Evolutionary conservation across 805 yeast genomes (phyloP), one percentile per base, ranked within the genome.

Genomic region (Lipomyces sp.): DNA sequence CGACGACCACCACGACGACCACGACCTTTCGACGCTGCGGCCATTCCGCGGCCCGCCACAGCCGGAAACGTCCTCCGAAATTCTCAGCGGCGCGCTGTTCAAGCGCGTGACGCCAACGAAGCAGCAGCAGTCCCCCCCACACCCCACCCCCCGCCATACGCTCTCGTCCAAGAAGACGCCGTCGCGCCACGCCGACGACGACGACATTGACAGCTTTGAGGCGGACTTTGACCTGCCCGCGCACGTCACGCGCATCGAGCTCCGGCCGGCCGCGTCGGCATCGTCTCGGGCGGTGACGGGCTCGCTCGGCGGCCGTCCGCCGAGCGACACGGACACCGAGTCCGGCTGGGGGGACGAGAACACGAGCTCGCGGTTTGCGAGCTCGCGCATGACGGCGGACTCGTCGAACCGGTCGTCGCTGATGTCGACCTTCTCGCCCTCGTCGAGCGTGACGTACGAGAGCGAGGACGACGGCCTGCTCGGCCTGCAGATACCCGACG

Each of bases 261-360:
- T 53, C 26, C 21, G 33, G 11, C 34, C 52, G 24, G 31, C 29
- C 18, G 18, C 41, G 3, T 14, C 39, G n/a, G 16, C 36, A 2
- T 19, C 46, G 8, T n/a, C n/a, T n/a, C n/a, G n/a, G n/a, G n/a
- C n/a, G n/a, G n/a, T n/a, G n/a, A n/a, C n/a, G n/a, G n/a, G 35
- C 56, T 14, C 47, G 45, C 2, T 42, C 58, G 6, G 49, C 55
- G 8, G 40, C 23, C 14, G 35, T 43, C 8, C 33, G 44, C 5
- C 23, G 10, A 22, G 44, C 26, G 56, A 48, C 14, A 39, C 45
- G 8, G 58, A 49, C 19, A 22, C 32, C 13, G 55, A 49, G 4
- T 36, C 38, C 16, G 53, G 51, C 22, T 55, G 59, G 59, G 59
- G 52, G 2, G 59, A 55, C 3, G 57, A 50, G 13, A 53, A 55